phyloP scores from a whole-genome alignment of 805 yeast species.

The Ogataea minuta region DNA sequence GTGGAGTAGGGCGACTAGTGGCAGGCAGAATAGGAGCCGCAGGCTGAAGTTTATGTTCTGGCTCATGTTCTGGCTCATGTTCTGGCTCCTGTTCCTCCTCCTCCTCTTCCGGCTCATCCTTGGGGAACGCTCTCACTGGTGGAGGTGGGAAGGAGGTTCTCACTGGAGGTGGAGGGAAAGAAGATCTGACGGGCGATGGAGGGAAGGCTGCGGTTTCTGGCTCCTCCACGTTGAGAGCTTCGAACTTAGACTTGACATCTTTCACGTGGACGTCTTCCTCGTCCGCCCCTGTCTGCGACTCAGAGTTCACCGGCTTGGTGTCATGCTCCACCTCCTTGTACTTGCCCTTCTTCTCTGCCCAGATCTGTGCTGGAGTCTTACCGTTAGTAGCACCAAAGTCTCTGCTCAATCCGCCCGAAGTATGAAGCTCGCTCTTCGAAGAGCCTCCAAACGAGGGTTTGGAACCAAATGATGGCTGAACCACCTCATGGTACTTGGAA shows the following conservation, averaged over 20 bases:
- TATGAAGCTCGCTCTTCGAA: constrained; percentile 40
- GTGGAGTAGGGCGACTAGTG: constrained; percentile 25
- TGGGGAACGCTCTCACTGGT: constrained; percentile 3
- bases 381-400: constrained; percentile 69
- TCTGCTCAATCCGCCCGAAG: constrained; percentile 58
- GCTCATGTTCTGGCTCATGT: constrained; percentile 20
- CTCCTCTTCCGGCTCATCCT: constrained; percentile 3
- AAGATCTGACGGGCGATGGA: constrained; percentile 20
- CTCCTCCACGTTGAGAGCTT: constrained; percentile 26
- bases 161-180: constrained; percentile 13
- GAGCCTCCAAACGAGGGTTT: constrained; percentile 27
- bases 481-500: constrained; percentile 43
- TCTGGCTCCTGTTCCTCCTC: constrained; percentile 13
- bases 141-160: too few relatives aligned
- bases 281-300: constrained; percentile 26
- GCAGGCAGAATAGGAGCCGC: constrained; percentile 26
- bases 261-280: constrained; percentile 33
- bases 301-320: constrained; percentile 33
- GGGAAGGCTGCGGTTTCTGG: constrained; percentile 24
- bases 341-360: constrained; percentile 90
- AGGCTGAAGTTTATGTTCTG: constrained; percentile 20
- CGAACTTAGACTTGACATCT: constrained; percentile 34
- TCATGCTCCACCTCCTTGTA: constrained; percentile 42
- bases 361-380: constrained; percentile 89
- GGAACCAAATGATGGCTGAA: constrained; percentile 36